Evolutionary conservation across 805 yeast species (phyloP), one percentile per base, ranked within the genome.

Genomic region (Isabelozyma pseudorhagii): DNA sequence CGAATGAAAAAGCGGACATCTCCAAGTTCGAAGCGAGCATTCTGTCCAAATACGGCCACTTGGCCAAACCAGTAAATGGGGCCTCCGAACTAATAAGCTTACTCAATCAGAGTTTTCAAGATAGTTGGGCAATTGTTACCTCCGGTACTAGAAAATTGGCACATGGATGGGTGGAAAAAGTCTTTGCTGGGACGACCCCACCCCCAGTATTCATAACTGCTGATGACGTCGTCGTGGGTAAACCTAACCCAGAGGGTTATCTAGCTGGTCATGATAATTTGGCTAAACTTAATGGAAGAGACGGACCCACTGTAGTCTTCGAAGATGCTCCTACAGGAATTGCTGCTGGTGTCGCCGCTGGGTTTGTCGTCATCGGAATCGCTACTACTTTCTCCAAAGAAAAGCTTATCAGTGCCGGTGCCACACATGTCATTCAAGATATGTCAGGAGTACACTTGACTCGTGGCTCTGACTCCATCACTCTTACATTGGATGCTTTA

Each of bases 261-360:
- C 34, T 44, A 10, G 44, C 49, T 13, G 61, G 55, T 3, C 48
- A 40, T 27, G 43, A 41, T 14, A 31, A 25, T 29, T 46, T 51
- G 27, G 14, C 38, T 5, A 44, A 25, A 27, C 10, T 21, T 3
- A 45, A 46, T 9, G 34, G 17, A 27, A 21, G 6, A 13, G 42
- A 18, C 2, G 38, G 52, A 14, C 43, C 42, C 7, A 55, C 60
- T 1, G 46, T 58, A 11, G 61, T 59, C 1, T 58, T 59, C 43
- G 63, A 59, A 49, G 63, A 58, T 46, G 60, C 63, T 3, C 61
- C 61, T 3, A 54, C 53, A 2, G 63, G 63, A 7, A 50, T 59
- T 11, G 41, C 40, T 15, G 54, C 58, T n/a, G 63, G 63, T 4
- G 54, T 56, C 6, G 49, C 46, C 15, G 63, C 53, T 15, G 61